Evolutionary conservation across 108 stramenopile species (phyloP).

Genomic region (Nitzschia sp.): DNA sequence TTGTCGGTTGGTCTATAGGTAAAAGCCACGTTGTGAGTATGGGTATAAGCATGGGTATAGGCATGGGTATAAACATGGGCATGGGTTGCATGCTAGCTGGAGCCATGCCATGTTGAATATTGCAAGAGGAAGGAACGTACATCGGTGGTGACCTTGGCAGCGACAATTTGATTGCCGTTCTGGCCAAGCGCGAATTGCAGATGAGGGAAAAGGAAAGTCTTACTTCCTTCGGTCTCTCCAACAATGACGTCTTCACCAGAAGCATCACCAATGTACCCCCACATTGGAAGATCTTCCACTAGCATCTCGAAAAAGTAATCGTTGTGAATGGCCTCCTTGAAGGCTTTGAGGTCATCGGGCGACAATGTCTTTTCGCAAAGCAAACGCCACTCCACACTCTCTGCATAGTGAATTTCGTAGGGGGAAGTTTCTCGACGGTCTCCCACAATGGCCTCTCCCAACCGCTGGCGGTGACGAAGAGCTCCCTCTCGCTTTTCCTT

Average conservation of each 20-base stretch:
- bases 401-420: slow-evolving; percentile 85
- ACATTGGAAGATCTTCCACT: slow-evolving; percentile 97
- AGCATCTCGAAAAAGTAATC: slow-evolving; percentile 98
- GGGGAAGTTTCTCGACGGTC: slow-evolving; percentile 90
- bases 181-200: slow-evolving; percentile 90
- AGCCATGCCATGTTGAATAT: too few species aligned
- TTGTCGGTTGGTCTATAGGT: slow-evolving; percentile 52
- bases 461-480: slow-evolving; percentile 64
- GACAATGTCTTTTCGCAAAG: slow-evolving; percentile 78
- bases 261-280: slow-evolving; percentile 92
- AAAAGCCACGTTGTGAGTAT: slow-evolving; percentile 2
- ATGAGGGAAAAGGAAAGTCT: slow-evolving; percentile 87
- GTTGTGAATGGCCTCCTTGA: slow-evolving; percentile 89
- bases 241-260: slow-evolving; percentile 76
- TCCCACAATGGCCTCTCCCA: slow-evolving; percentile 93
- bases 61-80: background rate
- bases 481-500: slow-evolving; percentile 53
- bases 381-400: slow-evolving; percentile 85
- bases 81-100: too few species aligned
- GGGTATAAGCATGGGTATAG: background rate
- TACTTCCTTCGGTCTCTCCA: slow-evolving; percentile 68
- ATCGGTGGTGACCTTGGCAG: slow-evolving; percentile 86
- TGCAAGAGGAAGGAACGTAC: slow-evolving; percentile 16
- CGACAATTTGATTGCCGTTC: slow-evolving; percentile 88
- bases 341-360: slow-evolving; percentile 53